Conservation (phyloP, 768 basidiomycete species). For the Mycena indigotica region DNA sequence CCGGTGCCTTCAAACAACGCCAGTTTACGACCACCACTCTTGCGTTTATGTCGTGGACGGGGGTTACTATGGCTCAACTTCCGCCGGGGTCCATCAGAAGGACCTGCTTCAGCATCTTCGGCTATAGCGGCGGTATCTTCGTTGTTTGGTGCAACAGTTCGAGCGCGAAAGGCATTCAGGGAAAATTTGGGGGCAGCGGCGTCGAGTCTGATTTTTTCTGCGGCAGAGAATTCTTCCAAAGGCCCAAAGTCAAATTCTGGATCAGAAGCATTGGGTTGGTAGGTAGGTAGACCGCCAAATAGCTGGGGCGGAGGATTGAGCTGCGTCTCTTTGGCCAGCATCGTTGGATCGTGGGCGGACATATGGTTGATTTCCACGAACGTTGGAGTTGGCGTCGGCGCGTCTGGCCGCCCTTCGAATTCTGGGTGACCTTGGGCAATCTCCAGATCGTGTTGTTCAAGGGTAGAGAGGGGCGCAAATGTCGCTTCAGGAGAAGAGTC, state of each 20-base stretch:
- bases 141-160: conserved; percentile 18
- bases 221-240: conserved; percentile 77
- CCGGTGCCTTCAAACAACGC: conserved; percentile 79
- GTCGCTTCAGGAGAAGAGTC: conserved; percentile 34
- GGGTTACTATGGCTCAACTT: conserved; percentile 86
- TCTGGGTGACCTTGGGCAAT: conserved; percentile 26
- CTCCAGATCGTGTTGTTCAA: conserved; percentile 52
- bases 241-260: conserved; percentile 69
- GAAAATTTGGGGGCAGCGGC: conserved; percentile 53
- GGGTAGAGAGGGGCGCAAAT: conserved; percentile 45
- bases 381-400: conserved; percentile 27
- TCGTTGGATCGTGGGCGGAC: conserved; percentile 51
- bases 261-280: conserved; percentile 60
- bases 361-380: conserved; percentile 40
- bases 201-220: conserved; percentile 69
- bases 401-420: conserved; percentile 18
- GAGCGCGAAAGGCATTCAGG: conserved; percentile 28
- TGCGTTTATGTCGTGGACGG: conserved; percentile 60
- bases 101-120: conserved; percentile 27
- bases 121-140: conserved; percentile 17
- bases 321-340: conserved; percentile 38
- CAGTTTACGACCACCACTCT: conserved; percentile 76
- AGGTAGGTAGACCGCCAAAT: conserved; percentile 60
- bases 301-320: conserved; percentile 30
- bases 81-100: conserved; percentile 60